phyloP scores from a whole-genome alignment of 805 yeast species.

The Wickerhamomyces chambardii region DNA sequence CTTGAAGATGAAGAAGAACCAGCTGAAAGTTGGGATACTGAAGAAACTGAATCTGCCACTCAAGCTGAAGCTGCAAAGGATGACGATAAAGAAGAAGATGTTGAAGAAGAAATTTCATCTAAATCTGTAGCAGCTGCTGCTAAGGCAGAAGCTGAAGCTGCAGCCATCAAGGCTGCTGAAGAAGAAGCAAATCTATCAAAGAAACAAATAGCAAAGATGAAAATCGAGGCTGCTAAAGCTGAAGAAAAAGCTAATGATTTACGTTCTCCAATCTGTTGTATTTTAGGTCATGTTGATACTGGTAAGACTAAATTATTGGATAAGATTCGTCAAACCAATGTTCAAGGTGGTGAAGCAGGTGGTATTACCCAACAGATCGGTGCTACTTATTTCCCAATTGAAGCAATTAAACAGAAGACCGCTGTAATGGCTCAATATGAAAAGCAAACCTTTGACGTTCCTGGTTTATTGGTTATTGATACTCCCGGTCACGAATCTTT shows the following conservation, averaged over 20 bases:
- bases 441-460: constrained; percentile 84
- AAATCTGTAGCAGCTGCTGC: too few relatives aligned
- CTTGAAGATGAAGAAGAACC: constrained; percentile 46
- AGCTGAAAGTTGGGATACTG: constrained; percentile 42
- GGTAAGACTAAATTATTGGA: constrained; percentile 98
- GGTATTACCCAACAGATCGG: constrained; percentile 99
- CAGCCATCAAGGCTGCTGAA: constrained; percentile 10
- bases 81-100: constrained; percentile 6
- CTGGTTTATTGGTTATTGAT: constrained; percentile 94
- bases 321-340: constrained; percentile 96
- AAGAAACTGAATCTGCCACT: constrained; percentile 15
- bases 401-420: constrained; percentile 85
- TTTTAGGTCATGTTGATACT: constrained; percentile 98
- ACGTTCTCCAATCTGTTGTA: constrained; percentile 99
- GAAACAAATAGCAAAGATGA: constrained; percentile 21
- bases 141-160: constrained; percentile 16
- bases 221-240: constrained; percentile 20
- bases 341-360: constrained; percentile 99
- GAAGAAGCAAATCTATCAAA: constrained; percentile 9
- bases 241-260: constrained; percentile 40
- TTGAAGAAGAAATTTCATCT: too few relatives aligned
- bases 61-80: constrained; percentile 18
- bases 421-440: constrained; percentile 84
- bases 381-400: constrained; percentile 98
- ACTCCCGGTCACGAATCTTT: constrained; percentile 99